These are phyloP conservation scores for Alternaria sp. DNA, from an alignment of 2,329 filamentous ascomycete species.

Conservation along the genomic window DNA sequence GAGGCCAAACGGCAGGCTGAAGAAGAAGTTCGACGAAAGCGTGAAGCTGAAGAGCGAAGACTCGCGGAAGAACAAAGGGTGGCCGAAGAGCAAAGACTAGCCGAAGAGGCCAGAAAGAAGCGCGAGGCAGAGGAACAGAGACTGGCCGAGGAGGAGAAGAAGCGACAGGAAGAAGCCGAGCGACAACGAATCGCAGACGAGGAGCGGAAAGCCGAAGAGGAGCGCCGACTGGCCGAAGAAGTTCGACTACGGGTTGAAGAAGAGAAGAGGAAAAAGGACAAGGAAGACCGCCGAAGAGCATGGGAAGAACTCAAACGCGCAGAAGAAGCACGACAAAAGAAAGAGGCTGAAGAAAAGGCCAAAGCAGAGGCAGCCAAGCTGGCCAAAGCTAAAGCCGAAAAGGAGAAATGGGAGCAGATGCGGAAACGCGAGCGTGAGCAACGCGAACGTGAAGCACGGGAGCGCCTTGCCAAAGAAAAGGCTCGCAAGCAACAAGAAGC, in stretches of 20 bases:
- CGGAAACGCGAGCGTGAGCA: slow-evolving; percentile 59
- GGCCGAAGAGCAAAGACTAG: slow-evolving; percentile 55
- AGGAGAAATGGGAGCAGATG: slow-evolving; percentile 61
- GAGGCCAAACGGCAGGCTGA: slow-evolving; percentile 49
- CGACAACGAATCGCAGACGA: slow-evolving; percentile 67
- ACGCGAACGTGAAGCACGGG: slow-evolving; percentile 59
- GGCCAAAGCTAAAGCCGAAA: slow-evolving; percentile 58
- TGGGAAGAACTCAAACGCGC: slow-evolving; percentile 50
- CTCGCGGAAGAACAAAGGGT: slow-evolving; percentile 52
- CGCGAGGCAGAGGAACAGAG: slow-evolving; percentile 60
- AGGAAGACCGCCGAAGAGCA: slow-evolving; percentile 55
- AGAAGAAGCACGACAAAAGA: slow-evolving; percentile 47
- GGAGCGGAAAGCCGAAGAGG: slow-evolving; percentile 35
- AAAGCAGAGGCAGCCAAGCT: slow-evolving; percentile 60
- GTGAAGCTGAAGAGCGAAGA: slow-evolving; percentile 53
- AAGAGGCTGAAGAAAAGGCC: slow-evolving; percentile 53
- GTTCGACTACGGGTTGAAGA: slow-evolving; percentile 55
- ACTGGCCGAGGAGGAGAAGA: slow-evolving; percentile 41
- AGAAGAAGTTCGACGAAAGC: slow-evolving; percentile 52
- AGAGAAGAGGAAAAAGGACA: slow-evolving; percentile 57
- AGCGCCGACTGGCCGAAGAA: slow-evolving; percentile 52
- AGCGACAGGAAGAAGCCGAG: slow-evolving; percentile 48
- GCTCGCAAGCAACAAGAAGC: slow-evolving; percentile 52
- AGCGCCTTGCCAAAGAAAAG: slow-evolving; percentile 55
- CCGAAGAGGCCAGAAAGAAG: slow-evolving; percentile 61